Evolutionary conservation across 805 yeast genomes (phyloP), one percentile per base, ranked within the genome.

Genomic region (Groenewaldozyma salmanticensis): DNA sequence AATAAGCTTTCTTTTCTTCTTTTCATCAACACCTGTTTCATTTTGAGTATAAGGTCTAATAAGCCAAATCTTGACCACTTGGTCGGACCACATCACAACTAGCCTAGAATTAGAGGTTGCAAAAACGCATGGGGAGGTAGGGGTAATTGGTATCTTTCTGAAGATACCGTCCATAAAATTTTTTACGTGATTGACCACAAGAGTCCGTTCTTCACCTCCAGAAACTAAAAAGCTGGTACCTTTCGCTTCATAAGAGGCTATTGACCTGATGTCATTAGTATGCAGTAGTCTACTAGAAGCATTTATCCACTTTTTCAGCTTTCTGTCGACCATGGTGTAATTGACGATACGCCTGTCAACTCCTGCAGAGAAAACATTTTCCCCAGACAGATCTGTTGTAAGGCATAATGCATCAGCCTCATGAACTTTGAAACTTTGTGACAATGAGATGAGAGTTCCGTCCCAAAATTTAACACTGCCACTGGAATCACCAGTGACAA

Each of bases 381-480:
- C 74, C 50, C 82, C 83, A 2, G 64, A 53, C 2, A 68, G 61
- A 55, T 83, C 86, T 11, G 72, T 64, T 1, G 81, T 65, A 37
- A 92, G 64, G 43, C 86, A 75, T 49, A 92, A 66, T 3, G 88
- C 84, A 70, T 92, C 99, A 1, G 95, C 96, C 37, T 82, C 94
- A 57, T 92, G 97, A 7, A 77, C 76, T 49, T 76, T 73, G 60
- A 86, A 87, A 19, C 82, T 76, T 60, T 90, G 97, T 39, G 76
- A 67, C 44, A 92, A 65, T 1, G 95, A 79, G 50, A 77, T 78
- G 50, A 75, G 79, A 37, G 74, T 71, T 47, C 81, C 68, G 54
- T 90, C 95, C 99, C 99, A 92, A 49, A 92, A 73, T 61, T 90
- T 90, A 39, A 92, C 75, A 5, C 83, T 71, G 1, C 99, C 99